phyloP scores from a whole-genome alignment of 2,329 filamentous ascomycete species.

The Endothia cerciana region DNA sequence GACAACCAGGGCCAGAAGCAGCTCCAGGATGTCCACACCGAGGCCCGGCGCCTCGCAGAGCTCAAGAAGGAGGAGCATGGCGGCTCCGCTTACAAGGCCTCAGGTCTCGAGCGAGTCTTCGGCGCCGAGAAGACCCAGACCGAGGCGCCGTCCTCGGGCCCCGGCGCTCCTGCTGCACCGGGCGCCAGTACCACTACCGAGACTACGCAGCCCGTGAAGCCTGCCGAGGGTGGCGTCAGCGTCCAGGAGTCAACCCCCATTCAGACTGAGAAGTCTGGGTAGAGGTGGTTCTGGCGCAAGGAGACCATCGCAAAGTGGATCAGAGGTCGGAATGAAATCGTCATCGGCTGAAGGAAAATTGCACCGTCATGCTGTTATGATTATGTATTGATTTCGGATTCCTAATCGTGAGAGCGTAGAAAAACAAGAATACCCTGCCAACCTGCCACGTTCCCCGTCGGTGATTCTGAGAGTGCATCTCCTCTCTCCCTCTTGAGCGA shows the following conservation, averaged over 20 bases:
- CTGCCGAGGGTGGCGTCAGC: constrained; percentile 26
- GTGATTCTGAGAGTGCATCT: background rate
- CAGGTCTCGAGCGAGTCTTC: constrained; percentile 61
- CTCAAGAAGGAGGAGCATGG: constrained; percentile 74
- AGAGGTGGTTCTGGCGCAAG: background rate
- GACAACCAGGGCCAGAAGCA: constrained; percentile 81
- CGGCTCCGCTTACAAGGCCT: constrained; percentile 62
- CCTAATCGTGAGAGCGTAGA: constrained; percentile 15
- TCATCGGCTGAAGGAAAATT: constrained; percentile 6
- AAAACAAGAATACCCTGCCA: constrained; percentile 23
- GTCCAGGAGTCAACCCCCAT: constrained; percentile 27
- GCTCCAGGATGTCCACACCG: constrained; percentile 89
- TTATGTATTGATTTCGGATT: constrained; percentile 16
- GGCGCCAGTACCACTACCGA: constrained; percentile 32
- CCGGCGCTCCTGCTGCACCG: constrained; percentile 30
- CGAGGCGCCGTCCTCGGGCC: constrained; percentile 25
- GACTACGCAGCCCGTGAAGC: constrained; percentile 26
- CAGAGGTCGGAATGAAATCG: background rate
- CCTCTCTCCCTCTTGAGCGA: background rate
- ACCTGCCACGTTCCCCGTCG: background rate
- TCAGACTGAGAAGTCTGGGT: constrained; percentile 27
- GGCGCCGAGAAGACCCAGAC: constrained; percentile 53
- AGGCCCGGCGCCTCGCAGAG: constrained; percentile 86
- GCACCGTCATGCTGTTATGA: constrained; percentile 24
- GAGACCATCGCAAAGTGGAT: background rate